Evolutionary conservation across 2,329 filamentous ascomycete species (phyloP).

Genomic region (Kalmusia sp.): DNA sequence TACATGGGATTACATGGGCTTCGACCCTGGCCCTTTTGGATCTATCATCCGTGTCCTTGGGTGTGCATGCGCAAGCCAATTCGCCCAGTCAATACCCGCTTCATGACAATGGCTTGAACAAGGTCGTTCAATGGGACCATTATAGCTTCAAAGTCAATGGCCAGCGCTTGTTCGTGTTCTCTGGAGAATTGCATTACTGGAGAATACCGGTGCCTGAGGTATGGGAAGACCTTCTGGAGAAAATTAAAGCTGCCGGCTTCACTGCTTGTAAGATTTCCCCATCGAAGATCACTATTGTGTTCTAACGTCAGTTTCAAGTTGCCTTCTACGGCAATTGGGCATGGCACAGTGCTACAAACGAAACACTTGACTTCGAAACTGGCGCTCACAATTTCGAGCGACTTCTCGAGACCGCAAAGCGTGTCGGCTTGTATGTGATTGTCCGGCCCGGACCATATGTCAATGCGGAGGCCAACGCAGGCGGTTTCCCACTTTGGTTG

Average conservation of each 20-base stretch:
- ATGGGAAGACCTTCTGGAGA: constrained; percentile 60
- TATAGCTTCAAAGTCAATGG: constrained; percentile 61
- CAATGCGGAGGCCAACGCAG: constrained; percentile 69
- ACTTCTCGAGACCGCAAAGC: constrained; percentile 61
- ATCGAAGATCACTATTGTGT: not conserved
- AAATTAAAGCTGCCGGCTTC: constrained; percentile 60
- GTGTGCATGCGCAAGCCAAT: constrained; percentile 32
- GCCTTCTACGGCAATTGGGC: constrained; percentile 58
- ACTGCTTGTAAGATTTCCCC: constrained; percentile 41
- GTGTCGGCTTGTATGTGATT: constrained; percentile 63
- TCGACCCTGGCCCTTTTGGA: constrained; percentile 25
- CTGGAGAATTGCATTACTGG: constrained; percentile 63
- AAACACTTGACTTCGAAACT: constrained; percentile 58
- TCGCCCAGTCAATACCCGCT: constrained; percentile 52
- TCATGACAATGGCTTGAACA: constrained; percentile 56
- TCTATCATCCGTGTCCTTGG: constrained; percentile 13
- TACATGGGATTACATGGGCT: constrained; percentile 1
- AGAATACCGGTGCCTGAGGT: constrained; percentile 58
- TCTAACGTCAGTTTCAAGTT: constrained; percentile 23
- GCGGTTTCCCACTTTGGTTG: constrained; percentile 68
- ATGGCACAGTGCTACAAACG: constrained; percentile 55
- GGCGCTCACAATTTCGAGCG: constrained; percentile 62
- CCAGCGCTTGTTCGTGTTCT: constrained; percentile 60
- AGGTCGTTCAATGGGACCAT: constrained; percentile 61
- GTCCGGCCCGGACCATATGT: constrained; percentile 67